Evolutionary conservation across 495 filamentous ascomycete genomes (phyloP), one percentile per base, ranked within the genome.

Genomic region (Annulohypoxylon stygium): DNA sequence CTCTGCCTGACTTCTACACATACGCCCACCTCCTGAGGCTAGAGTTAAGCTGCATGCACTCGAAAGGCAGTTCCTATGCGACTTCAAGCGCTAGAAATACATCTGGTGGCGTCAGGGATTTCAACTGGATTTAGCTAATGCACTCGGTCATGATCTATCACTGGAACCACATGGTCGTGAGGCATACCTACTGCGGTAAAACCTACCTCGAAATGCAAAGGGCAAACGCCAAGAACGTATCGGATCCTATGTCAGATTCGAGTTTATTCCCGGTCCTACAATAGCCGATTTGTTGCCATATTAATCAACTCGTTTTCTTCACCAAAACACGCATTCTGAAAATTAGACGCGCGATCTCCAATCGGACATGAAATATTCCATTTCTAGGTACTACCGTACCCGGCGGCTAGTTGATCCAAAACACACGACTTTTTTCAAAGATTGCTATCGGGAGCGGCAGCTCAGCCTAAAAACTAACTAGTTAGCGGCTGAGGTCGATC

Each of bases 91-190:
- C 60, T 12, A 65, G 23, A 16, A 14, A 34, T 18, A 36, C 20
- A 51, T 72, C 69, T n/a, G 12, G 33, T 63, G 23, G 63, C 57
- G 33, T n/a, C 14, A 23, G n/a, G 45, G 58, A 48, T 41, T 14
- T 70, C 41, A 26, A 25, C 8, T 34, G 7, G 12, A 45, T 5
- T 45, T 65, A 12, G 57, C 36, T 45, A 43, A 69, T 69, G 57
- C 66, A 68, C 39, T 47, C 37, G 16, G 12, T 58, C 23, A 58
- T 47, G 50, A 34, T 43, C 45, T 51, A 63, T 68, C 65, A 54
- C 65, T 8, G 8, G 20, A 16, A 55, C 53, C n/a, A 25, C 30
- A 54, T 37, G 30, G 53, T 30, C 51, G 41, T 47, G 45, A 34
- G 14, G 30, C 3, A 10, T 39, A 43, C 2, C 9, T 39, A 8